Percentiles rank a stretch among this genome's conserved stretches.
Evolutionary conservation across 805 yeast genomes (phyloP).

Genomic region (Sugiyamaella floridensis): DNA sequence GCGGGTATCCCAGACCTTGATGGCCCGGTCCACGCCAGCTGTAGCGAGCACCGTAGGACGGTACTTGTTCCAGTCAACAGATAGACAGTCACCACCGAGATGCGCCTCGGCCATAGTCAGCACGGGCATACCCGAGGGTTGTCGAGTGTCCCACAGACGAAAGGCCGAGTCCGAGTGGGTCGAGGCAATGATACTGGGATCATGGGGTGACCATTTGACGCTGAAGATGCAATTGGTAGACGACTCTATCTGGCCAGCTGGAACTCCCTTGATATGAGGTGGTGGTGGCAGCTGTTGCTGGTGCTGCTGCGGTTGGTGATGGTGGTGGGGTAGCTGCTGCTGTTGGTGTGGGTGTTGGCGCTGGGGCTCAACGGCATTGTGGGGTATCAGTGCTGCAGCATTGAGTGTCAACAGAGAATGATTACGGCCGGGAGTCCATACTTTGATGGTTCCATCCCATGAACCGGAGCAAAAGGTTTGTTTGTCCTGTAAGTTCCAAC

Average conservation of each 20-base stretch:
- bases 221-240: slow-evolving; percentile 61
- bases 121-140: slow-evolving; percentile 17
- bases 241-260: slow-evolving; percentile 6
- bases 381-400: slow-evolving; percentile 21
- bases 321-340: too few relatives aligned
- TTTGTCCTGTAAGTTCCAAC: slow-evolving; percentile 70
- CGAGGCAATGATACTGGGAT: slow-evolving; percentile 58
- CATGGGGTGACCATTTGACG: slow-evolving; percentile 79
- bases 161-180: slow-evolving; percentile 70
- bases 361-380: neutral
- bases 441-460: slow-evolving; percentile 86
- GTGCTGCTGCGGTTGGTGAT: too few relatives aligned
- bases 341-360: slow-evolving; percentile 18
- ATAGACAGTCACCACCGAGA: slow-evolving; percentile 69
- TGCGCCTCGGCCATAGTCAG: slow-evolving; percentile 58
- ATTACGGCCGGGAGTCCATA: slow-evolving; percentile 27
- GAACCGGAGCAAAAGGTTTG: slow-evolving; percentile 65
- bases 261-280: slow-evolving; percentile 14
- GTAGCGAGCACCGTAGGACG: slow-evolving; percentile 72
- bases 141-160: slow-evolving; percentile 75
- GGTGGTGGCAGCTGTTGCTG: slow-evolving; percentile 22
- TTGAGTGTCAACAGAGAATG: slow-evolving; percentile 15
- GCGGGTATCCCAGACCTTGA: slow-evolving; percentile 83
- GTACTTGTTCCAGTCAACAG: slow-evolving; percentile 89
- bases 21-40: slow-evolving; percentile 83